Evolutionary conservation across 331 rosid genomes (phyloP).

Genomic region (Quercus lobata): DNA sequence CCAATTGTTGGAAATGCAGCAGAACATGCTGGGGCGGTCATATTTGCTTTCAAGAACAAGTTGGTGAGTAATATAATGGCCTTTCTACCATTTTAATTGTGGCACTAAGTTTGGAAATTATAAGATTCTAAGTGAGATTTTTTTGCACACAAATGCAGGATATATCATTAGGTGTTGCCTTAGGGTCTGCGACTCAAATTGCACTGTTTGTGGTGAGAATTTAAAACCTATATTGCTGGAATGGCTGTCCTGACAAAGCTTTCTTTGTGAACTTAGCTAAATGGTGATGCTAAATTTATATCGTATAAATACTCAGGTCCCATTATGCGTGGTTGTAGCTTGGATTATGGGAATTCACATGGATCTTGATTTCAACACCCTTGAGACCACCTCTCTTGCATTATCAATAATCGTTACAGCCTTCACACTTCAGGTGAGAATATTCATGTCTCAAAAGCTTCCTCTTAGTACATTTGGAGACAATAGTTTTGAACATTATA

Average conservation of each 20-base stretch:
- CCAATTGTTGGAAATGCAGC: conserved; percentile 98
- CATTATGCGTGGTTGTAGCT: conserved; percentile 64
- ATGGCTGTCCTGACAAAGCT: not conserved
- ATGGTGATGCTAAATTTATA: not conserved
- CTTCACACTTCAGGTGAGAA: conserved; percentile 70
- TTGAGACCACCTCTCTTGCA: conserved; percentile 83
- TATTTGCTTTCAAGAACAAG: conserved; percentile 91
- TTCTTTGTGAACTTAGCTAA: not conserved
- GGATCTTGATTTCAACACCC: conserved; percentile 76
- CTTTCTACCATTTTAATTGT: not conserved
- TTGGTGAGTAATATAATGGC: conserved; percentile 40
- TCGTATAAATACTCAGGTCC: conserved; percentile 47
- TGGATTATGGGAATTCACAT: conserved; percentile 76
- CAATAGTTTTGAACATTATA: too few species aligned
- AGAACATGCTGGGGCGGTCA: conserved; percentile 91
- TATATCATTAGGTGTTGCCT: conserved; percentile 80
- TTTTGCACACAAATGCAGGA: conserved; percentile 45
- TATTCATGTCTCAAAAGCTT: not conserved
- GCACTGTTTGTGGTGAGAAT: conserved; percentile 71
- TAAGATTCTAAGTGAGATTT: not conserved
- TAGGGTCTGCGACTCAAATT: conserved; percentile 95
- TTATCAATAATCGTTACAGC: conserved; percentile 55
- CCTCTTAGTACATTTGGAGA: too few species aligned
- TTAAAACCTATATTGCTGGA: not conserved
- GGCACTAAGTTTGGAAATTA: not conserved